Evolutionary conservation across 768 basidiomycete species (phyloP), one percentile per base, ranked within the genome.

Genomic region (Rhizopogon sp.): DNA sequence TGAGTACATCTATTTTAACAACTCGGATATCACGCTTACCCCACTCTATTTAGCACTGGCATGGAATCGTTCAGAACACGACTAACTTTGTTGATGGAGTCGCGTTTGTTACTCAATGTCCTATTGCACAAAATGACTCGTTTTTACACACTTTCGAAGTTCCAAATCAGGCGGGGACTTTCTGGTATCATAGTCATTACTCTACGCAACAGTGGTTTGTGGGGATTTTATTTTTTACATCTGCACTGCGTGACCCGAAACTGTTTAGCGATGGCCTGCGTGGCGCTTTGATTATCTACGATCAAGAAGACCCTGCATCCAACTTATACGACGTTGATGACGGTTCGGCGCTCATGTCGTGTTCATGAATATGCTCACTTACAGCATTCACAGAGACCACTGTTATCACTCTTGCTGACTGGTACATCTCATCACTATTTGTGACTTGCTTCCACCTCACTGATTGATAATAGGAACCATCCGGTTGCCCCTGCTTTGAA

Each of bases 1-100:
- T 66, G 52, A 33, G 65, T 56, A 25, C 28, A 31, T 54, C 2
- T 44, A 41, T 31, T 31, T 41, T 14, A 7, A 37, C 6, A 17
- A 25, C 35, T 3, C 17, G 6, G 14, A 25, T n/a, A 29, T 3
- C 8, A 9, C 7, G 13, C 45, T 20, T 14, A 29, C 33, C 20
- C 13, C 28, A n/a, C 25, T 5, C 37, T 9, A 44, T 46, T 25
- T 25, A 83, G 81, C 80, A 83, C 58, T 83, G 79, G 80, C 81
- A 82, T 57, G 80, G 81, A 11, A 56, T 83, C 35, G 71, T 72
- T 55, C 81, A 82, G 57, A 64, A 71, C 2, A 62, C 66, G 1
- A 72, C 75, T 29, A 77, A 73, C 56, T 75, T 68, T 61, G 75
- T 65, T 0, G 81, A 83, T 54, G 81, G 81, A 3, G 60, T 68